Conservation (phyloP, 768 basidiomycete species). For the Pleurotus djamor region DNA sequence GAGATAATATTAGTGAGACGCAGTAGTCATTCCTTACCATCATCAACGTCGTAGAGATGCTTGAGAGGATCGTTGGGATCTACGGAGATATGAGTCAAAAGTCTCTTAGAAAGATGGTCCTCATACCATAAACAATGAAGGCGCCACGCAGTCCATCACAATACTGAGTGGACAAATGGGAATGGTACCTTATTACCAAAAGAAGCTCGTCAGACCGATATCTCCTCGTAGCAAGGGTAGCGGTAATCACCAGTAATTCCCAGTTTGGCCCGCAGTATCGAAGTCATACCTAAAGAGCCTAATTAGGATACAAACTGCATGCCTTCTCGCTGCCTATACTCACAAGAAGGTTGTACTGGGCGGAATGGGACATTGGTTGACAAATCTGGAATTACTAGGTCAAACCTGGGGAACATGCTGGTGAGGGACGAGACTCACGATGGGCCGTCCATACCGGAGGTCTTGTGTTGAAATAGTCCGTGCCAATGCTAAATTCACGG, state of each 20-base stretch:
- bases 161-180: slow-evolving; percentile 45
- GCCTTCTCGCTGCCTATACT: not conserved
- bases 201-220: slow-evolving; percentile 27
- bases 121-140: slow-evolving; percentile 24
- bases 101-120: not conserved
- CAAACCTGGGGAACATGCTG: slow-evolving; percentile 7
- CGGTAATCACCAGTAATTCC: slow-evolving; percentile 23
- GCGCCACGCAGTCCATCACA: slow-evolving; percentile 41
- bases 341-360: slow-evolving; percentile 28
- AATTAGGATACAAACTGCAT: not conserved
- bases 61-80: slow-evolving; percentile 35
- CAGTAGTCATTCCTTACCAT: slow-evolving; percentile 19
- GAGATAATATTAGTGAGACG: slow-evolving; percentile 10
- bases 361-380: slow-evolving; percentile 45
- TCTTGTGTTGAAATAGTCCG: slow-evolving; percentile 30
- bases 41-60: slow-evolving; percentile 37
- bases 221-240: slow-evolving; percentile 12
- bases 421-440: slow-evolving; percentile 23
- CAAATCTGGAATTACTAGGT: slow-evolving; percentile 23
- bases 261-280: slow-evolving; percentile 28
- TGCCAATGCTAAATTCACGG: slow-evolving; percentile 26
- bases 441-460: slow-evolving; percentile 33
- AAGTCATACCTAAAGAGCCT: slow-evolving; percentile 27
- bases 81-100: not conserved
- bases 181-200: slow-evolving; percentile 32